Evolutionary conservation across 179 eudicot species (phyloP).

Genomic region (Heliamphora pulchella): DNA sequence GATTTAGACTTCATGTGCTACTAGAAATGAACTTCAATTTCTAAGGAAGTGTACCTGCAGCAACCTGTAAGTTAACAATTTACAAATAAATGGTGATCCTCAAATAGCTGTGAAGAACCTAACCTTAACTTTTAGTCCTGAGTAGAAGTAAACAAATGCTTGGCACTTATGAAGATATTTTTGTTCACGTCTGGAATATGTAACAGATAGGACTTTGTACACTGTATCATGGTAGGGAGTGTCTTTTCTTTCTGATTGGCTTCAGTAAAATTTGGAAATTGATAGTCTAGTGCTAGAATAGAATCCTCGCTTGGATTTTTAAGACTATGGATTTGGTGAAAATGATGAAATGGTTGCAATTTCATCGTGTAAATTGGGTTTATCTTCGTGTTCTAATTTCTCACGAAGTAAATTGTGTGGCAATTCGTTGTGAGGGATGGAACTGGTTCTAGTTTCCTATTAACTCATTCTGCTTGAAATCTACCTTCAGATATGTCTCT

Average conservation of each 20-base stretch:
- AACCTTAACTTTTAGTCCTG: not conserved
- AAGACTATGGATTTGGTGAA: not conserved
- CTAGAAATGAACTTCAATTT: not conserved
- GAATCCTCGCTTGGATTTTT: too few species aligned
- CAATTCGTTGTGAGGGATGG: not conserved
- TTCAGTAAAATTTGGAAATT: not conserved
- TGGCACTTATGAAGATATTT: not conserved
- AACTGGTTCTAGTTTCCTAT: not conserved
- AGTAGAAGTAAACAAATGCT: not conserved
- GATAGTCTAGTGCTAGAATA: not conserved
- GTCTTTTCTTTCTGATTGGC: not conserved
- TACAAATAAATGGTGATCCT: not conserved
- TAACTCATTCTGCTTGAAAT: not conserved
- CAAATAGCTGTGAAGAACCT: not conserved
- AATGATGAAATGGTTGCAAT: not conserved
- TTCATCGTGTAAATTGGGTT: not conserved
- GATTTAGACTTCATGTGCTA: not conserved
- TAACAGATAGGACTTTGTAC: not conserved
- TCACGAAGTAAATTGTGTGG: not conserved
- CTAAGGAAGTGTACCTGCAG: not conserved
- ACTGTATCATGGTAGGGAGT: not conserved
- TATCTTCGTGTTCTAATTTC: not conserved
- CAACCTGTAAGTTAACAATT: not conserved
- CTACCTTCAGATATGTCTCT: not conserved
- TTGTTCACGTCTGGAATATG: not conserved